Evolutionary conservation across 768 basidiomycete genomes (phyloP), one percentile per base, ranked within the genome.

Genomic region (Russula brevipes): DNA sequence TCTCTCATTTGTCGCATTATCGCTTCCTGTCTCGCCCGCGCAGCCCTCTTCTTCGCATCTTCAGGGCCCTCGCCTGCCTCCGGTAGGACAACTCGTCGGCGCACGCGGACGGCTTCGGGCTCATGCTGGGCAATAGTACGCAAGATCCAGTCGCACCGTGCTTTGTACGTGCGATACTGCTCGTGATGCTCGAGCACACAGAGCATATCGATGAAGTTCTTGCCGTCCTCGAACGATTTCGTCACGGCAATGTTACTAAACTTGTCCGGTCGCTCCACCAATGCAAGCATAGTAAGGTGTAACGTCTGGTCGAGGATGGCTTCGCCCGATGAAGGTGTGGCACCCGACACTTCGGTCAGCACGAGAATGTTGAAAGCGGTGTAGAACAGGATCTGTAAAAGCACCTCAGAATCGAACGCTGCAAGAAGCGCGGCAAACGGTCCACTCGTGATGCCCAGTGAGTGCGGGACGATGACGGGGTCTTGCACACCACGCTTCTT

Each of bases 1-100:
- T 87, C 87, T 70, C 91, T 93, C 85, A 98, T 98, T 76, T 97
- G 88, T 70, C 86, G 84, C 93, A 99, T 91, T 70, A 99, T 91
- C 0, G 90, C 88, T 64, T 89, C 91, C 72, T 97, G 89, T n/a
- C 95, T 80, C 12, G 85, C 89, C 72, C 94, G 93, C 8, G 91
- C 94, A 5, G 94, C 91, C 35, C 80, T 80, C 72, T 91, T 92
- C 78, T 88, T 90, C 47, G 84, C 82, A 60, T 87, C 86, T 61
- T 85, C 87, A 3, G 83, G 74, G 63, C 87, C 82, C 30, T 78
- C 70, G 0, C 75, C 72, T 14, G 73, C 69, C 5, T 72, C 72
- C 11, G 71, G 69, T 35, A 81, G 76, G 3, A 76, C 70, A 7
- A 81, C 72, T 42, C 76, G 77, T 14, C 85, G 81, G 8, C 81